These are phyloP conservation scores for Podila verticillata DNA, from an alignment of 192 early-diverging fungal genomes.

Conservation along the genomic window DNA sequence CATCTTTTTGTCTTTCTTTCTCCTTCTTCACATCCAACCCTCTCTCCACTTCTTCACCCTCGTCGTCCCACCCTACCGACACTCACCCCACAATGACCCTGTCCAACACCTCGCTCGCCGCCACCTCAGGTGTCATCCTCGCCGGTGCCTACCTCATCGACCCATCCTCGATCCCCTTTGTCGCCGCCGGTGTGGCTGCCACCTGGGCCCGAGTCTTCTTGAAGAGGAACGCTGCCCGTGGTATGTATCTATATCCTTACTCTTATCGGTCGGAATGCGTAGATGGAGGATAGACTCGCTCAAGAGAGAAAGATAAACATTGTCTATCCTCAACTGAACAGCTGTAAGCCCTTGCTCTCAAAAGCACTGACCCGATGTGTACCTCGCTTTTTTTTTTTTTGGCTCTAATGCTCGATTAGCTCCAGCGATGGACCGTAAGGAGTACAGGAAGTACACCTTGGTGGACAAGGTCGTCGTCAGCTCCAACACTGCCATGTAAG, in stretches of 20 bases:
- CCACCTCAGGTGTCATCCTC: conserved; percentile 29
- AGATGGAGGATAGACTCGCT: no score
- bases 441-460: conserved; percentile 81
- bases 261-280: no score
- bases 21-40: no score
- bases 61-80: no score
- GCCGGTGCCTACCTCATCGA: conserved; percentile 40
- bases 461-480: conserved; percentile 80
- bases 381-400: conserved; percentile 1
- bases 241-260: background rate
- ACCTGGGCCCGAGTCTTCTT: conserved; percentile 43
- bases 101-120: conserved; percentile 30
- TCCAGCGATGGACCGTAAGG: conserved; percentile 70
- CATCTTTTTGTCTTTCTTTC: no score
- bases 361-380: background rate
- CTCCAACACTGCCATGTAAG: conserved; percentile 88
- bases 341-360: no score
- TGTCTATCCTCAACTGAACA: background rate
- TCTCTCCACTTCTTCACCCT: no score
- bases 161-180: conserved; percentile 21
- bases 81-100: conserved; percentile 7
- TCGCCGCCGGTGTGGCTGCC: conserved; percentile 43
- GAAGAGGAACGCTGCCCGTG: conserved; percentile 23
- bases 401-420: conserved; percentile 18
- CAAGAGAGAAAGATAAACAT: background rate